Evolutionary conservation across 768 basidiomycete genomes (phyloP), one percentile per base, ranked within the genome.

Genomic region (Hypholoma fasciculare): DNA sequence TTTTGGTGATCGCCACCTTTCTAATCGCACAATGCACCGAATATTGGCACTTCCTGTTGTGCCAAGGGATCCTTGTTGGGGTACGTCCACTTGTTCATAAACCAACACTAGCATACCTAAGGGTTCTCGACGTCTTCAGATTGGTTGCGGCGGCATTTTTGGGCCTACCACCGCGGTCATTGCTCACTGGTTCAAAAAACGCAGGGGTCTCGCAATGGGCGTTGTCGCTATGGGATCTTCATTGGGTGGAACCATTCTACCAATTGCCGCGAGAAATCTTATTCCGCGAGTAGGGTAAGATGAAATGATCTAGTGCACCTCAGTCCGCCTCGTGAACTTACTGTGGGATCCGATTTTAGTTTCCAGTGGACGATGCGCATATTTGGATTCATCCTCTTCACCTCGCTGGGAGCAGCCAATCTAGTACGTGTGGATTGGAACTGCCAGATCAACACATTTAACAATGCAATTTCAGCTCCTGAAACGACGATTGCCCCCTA

Each of bases 41-140:
- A 56, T 92, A 86, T 64, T 92, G 90, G 91, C 88, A 92, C 6
- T 88, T 92, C 63, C 64, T 92, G 20, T 77, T 92, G 0, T 90
- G 83, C 58, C 90, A 92, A 68, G 90, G 90, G 0, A 63, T 92
- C 38, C 80, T 79, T 0, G 70, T 85, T 12, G 90, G 90, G 19
- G 84, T 89, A 57, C 58, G 86, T 62, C 7, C 0, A 26, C 23
- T 13, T 16, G 6, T 19, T n/a, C 19, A 12, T 16, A 27, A 19
- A 11, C 17, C 17, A 19, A 46, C 16, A 14, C 9, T 7, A 23
- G 14, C 30, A 34, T 9, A 9, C 6, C 1, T 34, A 34, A 34
- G 7, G 6, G 6, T 34, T 34, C 9, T 9, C 30, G 7, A 30
- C 7, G 30, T 9, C 30, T n/a, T 17, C 52, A 81, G 80, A 54